phyloP scores from a whole-genome alignment of 805 yeast species.

The Metschnikowia santaceciliae region DNA sequence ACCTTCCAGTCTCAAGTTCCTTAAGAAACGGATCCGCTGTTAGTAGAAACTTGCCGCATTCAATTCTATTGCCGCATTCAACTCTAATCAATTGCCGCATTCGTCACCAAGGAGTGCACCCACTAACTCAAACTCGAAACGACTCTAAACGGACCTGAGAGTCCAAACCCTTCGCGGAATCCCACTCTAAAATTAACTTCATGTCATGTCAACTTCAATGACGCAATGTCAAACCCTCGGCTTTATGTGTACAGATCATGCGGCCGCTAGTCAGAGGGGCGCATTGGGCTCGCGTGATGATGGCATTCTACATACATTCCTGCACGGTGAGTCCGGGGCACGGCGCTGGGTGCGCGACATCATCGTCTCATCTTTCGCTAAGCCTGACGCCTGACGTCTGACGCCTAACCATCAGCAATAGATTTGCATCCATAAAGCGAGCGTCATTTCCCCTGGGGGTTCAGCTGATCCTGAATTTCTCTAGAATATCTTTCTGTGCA shows the following conservation, averaged over 20 bases:
- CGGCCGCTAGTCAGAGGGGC: not conserved
- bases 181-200: not conserved
- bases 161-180: no score
- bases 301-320: not conserved
- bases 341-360: not conserved
- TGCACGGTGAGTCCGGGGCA: slow-evolving; percentile 1
- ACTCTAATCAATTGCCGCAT: no score
- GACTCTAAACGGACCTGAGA: no score
- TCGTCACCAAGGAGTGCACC: no score
- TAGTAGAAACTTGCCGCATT: no score
- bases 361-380: not conserved
- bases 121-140: no score
- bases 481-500: not conserved
- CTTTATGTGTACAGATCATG: not conserved
- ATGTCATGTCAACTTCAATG: not conserved
- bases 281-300: slow-evolving; percentile 1
- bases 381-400: not conserved
- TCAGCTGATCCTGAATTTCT: no score
- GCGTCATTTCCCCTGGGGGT: not conserved
- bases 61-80: no score
- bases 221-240: not conserved
- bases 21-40: no score
- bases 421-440: not conserved
- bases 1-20: no score
- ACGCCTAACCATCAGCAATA: not conserved